These are phyloP conservation scores for Delonix regia DNA, from an alignment of 306 rosid genomes.

Conservation along the genomic window DNA sequence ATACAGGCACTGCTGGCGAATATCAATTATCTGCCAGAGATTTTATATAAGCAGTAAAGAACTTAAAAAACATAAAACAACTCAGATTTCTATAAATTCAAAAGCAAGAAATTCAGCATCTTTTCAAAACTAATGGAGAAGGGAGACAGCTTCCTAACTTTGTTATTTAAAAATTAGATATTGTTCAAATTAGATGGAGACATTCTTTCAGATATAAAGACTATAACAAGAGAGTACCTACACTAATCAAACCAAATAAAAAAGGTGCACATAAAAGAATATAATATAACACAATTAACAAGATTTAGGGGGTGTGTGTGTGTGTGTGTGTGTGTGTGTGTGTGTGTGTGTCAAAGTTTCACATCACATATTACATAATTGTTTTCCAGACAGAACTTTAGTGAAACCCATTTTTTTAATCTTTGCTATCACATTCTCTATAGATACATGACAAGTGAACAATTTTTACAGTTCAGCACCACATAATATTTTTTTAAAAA, in stretches of 20 bases:
- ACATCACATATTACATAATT: background rate
- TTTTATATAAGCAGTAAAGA: slow-evolving; percentile 37
- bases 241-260: background rate
- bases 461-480: background rate
- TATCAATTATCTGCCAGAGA: slow-evolving; percentile 85
- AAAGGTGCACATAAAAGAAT: background rate
- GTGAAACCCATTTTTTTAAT: background rate
- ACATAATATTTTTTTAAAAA: background rate
- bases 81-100: slow-evolving; percentile 13
- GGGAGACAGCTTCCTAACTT: background rate
- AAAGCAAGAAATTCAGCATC: slow-evolving; percentile 17
- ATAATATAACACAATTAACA: background rate
- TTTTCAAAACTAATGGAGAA: slow-evolving; percentile 18
- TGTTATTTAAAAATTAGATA: background rate
- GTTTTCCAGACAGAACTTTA: background rate
- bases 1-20: slow-evolving; percentile 71
- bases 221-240: background rate
- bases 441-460: background rate
- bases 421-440: background rate
- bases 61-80: slow-evolving; percentile 24
- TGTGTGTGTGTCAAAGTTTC: no score
- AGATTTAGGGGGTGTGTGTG: no score
- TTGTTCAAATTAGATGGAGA: background rate
- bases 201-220: background rate
- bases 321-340: no score